Conservation (phyloP, 2,329 filamentous ascomycete genomes). For the Monosporascus sp. region DNA sequence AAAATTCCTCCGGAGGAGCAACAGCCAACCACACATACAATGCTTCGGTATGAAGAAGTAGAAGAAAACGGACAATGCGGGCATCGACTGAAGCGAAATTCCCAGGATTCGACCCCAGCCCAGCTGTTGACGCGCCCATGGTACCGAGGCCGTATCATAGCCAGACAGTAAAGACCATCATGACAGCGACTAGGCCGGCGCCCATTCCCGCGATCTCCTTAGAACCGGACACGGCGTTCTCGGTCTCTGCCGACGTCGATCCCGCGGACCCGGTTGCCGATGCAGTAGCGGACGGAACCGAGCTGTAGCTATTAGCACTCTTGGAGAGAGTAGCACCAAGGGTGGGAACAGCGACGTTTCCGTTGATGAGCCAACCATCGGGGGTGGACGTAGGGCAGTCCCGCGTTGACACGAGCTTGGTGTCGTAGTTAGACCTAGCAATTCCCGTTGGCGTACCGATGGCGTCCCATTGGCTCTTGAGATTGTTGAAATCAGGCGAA, state of each 20-base stretch:
- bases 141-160: conserved; percentile 26
- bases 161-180: conserved; percentile 47
- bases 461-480: conserved; percentile 71
- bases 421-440: conserved; percentile 58
- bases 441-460: conserved; percentile 62
- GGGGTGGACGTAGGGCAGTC: conserved; percentile 65
- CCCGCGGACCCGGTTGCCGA: conserved; percentile 21
- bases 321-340: conserved; percentile 49
- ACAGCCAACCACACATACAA: conserved; percentile 4
- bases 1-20: background rate
- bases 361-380: conserved; percentile 67
- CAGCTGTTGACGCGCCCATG: background rate
- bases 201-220: conserved; percentile 45
- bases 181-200: conserved; percentile 42
- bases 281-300: conserved; percentile 23
- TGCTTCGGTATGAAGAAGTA: conserved; percentile 8
- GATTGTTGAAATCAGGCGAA: conserved; percentile 70
- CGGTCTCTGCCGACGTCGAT: conserved; percentile 25
- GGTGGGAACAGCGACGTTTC: conserved; percentile 63
- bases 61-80: background rate
- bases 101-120: background rate
- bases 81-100: background rate
- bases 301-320: conserved; percentile 17
- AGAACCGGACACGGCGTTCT: conserved; percentile 38
- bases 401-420: conserved; percentile 54